A percentile compares a stretch with the other conserved stretches of the same genome.
Conservation (phyloP, 2,329 filamentous ascomycete genomes). For the Penicillium crustosum region DNA sequence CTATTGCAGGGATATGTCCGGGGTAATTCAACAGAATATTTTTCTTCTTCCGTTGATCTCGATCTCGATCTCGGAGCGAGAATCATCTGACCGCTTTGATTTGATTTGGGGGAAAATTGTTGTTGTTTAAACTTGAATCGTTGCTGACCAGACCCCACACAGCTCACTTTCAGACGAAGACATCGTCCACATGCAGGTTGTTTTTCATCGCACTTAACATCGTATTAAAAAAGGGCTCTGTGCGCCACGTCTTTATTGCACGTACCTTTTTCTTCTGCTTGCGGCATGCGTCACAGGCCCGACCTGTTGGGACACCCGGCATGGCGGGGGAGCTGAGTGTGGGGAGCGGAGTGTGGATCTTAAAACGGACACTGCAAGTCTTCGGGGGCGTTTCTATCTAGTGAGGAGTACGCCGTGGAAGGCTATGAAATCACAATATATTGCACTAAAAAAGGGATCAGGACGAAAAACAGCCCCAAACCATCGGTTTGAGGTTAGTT, state of each 20-base stretch:
- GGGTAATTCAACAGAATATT: not conserved
- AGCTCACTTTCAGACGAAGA: conserved; percentile 46
- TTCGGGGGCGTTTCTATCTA: not conserved
- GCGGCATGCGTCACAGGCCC: conserved; percentile 53
- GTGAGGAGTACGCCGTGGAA: no score
- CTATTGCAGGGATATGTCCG: conserved; percentile 33
- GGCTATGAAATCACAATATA: not conserved
- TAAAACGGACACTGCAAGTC: not conserved
- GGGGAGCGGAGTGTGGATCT: conserved; percentile 4
- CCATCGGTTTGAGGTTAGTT: not conserved
- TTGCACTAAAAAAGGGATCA: not conserved
- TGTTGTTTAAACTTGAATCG: conserved; percentile 53
- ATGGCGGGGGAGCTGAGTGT: conserved; percentile 31
- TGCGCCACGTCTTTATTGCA: not conserved
- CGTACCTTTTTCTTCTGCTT: conserved; percentile 56
- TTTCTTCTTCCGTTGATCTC: not conserved
- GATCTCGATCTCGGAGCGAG: not conserved
- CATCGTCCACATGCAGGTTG: conserved; percentile 50
- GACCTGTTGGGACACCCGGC: conserved; percentile 54
- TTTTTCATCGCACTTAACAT: conserved; percentile 48
- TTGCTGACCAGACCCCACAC: conserved; percentile 49
- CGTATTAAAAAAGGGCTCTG: not conserved
- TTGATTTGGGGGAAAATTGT: conserved; percentile 11
- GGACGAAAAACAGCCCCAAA: no score
- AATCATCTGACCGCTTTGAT: not conserved